Base-by-base conservation (phyloP, 495 filamentous ascomycete species). In the Platismatia glauca region DNA sequence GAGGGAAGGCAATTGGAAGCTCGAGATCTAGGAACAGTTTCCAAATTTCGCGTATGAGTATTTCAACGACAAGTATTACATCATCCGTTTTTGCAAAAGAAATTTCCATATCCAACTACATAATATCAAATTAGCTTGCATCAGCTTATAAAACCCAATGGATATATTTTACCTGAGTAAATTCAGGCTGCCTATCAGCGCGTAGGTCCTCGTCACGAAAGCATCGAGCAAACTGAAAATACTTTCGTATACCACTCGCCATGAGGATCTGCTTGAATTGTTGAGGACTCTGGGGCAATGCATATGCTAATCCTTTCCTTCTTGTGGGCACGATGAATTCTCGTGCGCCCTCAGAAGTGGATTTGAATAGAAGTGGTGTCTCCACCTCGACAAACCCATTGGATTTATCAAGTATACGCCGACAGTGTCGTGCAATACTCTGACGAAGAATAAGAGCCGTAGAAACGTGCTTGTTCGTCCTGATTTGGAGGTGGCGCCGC, bases 261-360 rank as follows among this genome's bases (percentile, higher is more conserved):
- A 98, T 97, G 24, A 98, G 80, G 48, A 97, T 93, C 75, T 98
- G 94, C 73, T 98, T 98, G 73, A 96, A 97, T 72, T 98, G 94
- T 74, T 98, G 94, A 11, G 94, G 94, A 63, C 92, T 97, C 69
- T 98, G 94, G 0, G 94, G 91, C 31, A 98, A 74, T 15, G 95
- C 94, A 75, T 97, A 98, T 27, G 88, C 89, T 33, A 86, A 71
- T 0, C 90, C 91, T 34, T 76, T 79, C 24, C 78, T 80, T 27
- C 94, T 78, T 0, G 93, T 95, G 0, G 94, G 94, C 5, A 98
- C 91, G n/a, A 98, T 69, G 65, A 97, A 98, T 73, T 98, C 94
- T 34, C 93, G 78, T 1, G 94, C 95, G 12, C 94, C 94, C 75
- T 98, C 94, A 1, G 94, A 93, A 0, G 95, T 97, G 6, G 93